phyloP scores from a whole-genome alignment of 129 eudicot genomes.

The Oenanthe sinensis region DNA sequence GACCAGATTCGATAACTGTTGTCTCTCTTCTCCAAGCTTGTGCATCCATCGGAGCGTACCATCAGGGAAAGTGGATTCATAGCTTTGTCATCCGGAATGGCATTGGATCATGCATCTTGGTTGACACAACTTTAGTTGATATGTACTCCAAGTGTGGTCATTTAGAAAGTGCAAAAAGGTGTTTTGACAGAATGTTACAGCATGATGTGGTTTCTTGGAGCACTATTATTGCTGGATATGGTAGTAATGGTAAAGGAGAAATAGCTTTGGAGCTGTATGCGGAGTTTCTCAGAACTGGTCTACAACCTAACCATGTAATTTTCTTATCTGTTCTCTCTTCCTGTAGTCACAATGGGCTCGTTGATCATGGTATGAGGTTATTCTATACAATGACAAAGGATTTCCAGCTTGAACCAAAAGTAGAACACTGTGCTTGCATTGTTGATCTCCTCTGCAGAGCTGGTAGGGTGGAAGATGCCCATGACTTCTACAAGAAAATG shows the following conservation, averaged over 20 bases:
- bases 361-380: constrained; percentile 53
- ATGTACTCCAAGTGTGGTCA: constrained; percentile 95
- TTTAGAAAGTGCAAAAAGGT: constrained; percentile 48
- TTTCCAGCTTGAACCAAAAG: constrained; percentile 52
- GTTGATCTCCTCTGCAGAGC: constrained; percentile 91
- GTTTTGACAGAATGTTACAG: constrained; percentile 62
- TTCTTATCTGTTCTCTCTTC: constrained; percentile 62
- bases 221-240: constrained; percentile 75
- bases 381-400: constrained; percentile 49
- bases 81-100: constrained; percentile 44
- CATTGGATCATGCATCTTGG: constrained; percentile 43
- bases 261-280: constrained; percentile 54
- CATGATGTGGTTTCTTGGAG: constrained; percentile 82
- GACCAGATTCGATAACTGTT: constrained; percentile 70
- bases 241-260: constrained; percentile 85
- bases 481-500: constrained; percentile 41
- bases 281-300: constrained; percentile 35
- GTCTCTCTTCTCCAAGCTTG: constrained; percentile 82
- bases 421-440: constrained; percentile 77
- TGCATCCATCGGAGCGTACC: constrained; percentile 82
- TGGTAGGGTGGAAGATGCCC: constrained; percentile 65
- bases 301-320: constrained; percentile 56
- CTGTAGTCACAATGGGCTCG: constrained; percentile 83
- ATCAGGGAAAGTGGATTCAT: constrained; percentile 83
- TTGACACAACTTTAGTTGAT: constrained; percentile 74